phyloP scores from a whole-genome alignment of 108 stramenopile species.

The Cyclotella atomus region DNA sequence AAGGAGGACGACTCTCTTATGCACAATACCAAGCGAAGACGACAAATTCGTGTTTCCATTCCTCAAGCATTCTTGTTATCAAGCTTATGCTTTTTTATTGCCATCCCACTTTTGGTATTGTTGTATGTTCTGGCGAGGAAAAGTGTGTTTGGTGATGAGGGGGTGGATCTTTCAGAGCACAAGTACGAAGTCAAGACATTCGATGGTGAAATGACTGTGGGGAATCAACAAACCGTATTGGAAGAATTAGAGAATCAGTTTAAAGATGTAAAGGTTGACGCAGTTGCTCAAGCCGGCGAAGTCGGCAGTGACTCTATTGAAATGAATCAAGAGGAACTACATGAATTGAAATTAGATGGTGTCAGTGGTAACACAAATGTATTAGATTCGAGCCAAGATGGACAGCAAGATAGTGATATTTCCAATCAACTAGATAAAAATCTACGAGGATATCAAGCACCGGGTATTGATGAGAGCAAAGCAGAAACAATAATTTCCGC shows the following conservation, averaged over 20 bases:
- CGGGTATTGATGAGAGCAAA: too few relatives aligned
- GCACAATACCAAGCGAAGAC: conserved; percentile 12
- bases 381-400: too few relatives aligned
- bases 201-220: background rate
- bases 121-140: conserved; percentile 40
- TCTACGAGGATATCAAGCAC: too few relatives aligned
- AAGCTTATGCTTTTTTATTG: conserved; percentile 35
- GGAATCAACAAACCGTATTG: background rate
- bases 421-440: too few relatives aligned
- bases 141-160: conserved; percentile 49
- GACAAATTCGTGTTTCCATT: conserved; percentile 22
- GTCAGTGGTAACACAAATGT: too few relatives aligned
- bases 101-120: conserved; percentile 35
- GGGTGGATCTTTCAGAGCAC: conserved; percentile 6
- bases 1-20: conserved; percentile 12
- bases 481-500: too few relatives aligned
- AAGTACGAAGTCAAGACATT: conserved; percentile 34
- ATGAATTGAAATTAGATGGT: too few relatives aligned
- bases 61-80: conserved; percentile 30
- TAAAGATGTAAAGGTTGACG: too few relatives aligned
- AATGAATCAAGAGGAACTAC: too few relatives aligned
- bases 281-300: too few relatives aligned
- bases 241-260: background rate
- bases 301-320: too few relatives aligned
- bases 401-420: too few relatives aligned